Evolutionary conservation across 2,329 filamentous ascomycete species (phyloP).

Genomic region (Stachybotrys chlorohalonatus): DNA sequence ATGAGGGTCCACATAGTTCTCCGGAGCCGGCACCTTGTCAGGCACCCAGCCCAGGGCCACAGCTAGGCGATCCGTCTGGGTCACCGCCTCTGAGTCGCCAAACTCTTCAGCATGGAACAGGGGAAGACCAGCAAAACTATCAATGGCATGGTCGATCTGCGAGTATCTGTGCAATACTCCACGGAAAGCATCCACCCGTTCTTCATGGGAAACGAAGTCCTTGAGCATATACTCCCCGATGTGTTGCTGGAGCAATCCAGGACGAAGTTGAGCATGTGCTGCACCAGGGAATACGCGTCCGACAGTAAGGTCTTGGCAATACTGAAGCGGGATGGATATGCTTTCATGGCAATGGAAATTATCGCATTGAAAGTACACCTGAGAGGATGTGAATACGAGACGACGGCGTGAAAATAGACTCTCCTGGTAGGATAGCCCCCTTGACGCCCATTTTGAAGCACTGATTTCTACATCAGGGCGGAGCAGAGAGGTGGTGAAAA

Average conservation of each 20-base stretch:
- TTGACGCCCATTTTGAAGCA: constrained; percentile 23
- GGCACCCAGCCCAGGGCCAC: constrained; percentile 24
- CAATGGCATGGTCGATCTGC: constrained; percentile 14
- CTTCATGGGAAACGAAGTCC: constrained; percentile 15
- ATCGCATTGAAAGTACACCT: constrained; percentile 28
- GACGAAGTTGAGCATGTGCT: constrained; percentile 7
- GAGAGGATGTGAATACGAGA: constrained; percentile 25
- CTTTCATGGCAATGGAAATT: constrained; percentile 27
- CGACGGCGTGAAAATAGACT: constrained; percentile 24
- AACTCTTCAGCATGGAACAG: constrained; percentile 24
- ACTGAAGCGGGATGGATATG: constrained; percentile 20
- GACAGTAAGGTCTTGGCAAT: constrained; percentile 18
- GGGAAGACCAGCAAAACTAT: constrained; percentile 23
- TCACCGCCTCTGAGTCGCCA: constrained; percentile 13
- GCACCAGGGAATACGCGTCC: constrained; percentile 21
- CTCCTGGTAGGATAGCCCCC: constrained; percentile 27
- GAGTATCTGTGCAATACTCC: constrained; percentile 20
- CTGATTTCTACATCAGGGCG: constrained; percentile 25
- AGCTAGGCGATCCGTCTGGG: constrained; percentile 23
- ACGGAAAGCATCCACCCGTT: constrained; percentile 24
- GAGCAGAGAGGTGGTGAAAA: constrained; percentile 25
- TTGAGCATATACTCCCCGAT: constrained; percentile 22
- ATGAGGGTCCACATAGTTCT: constrained; percentile 13
- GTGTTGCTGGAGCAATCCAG: constrained; percentile 15
- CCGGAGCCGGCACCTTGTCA: constrained; percentile 11